Percentiles rank a stretch among this genome's conserved stretches.
Evolutionary conservation across 2,329 filamentous ascomycete genomes (phyloP).

Genomic region (Aspergillus quadrilineatus): DNA sequence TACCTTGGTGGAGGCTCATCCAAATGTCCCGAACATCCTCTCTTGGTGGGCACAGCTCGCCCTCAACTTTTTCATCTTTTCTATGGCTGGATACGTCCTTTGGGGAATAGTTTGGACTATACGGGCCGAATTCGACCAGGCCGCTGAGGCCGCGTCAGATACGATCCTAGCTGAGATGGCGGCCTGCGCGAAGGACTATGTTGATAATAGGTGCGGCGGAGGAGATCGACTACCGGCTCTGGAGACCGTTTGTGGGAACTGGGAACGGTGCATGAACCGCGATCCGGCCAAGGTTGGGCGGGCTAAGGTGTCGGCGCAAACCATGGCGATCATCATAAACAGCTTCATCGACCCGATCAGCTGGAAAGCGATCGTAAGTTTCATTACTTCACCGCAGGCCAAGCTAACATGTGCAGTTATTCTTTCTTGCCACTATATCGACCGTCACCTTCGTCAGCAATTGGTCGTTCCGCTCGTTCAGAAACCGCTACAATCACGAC

Average conservation of each 20-base stretch:
- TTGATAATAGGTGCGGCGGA: constrained; percentile 71
- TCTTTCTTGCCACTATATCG: constrained; percentile 41
- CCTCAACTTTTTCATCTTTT: constrained; percentile 52
- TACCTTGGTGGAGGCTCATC: constrained; percentile 63
- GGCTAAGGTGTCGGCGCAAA: constrained; percentile 78
- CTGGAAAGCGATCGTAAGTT: constrained; percentile 71
- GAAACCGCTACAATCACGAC: constrained; percentile 34
- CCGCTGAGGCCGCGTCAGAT: constrained; percentile 66
- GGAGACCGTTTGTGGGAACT: constrained; percentile 69
- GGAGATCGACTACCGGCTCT: constrained; percentile 70
- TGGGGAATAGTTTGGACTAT: constrained; percentile 70
- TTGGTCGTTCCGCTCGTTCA: constrained; percentile 58
- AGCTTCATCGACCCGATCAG: constrained; percentile 88
- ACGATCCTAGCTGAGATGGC: constrained; percentile 71
- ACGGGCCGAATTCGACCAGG: constrained; percentile 71
- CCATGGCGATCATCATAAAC: constrained; percentile 90
- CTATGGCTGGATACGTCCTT: constrained; percentile 60
- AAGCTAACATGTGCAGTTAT: constrained; percentile 33
- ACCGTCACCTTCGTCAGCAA: constrained; percentile 59
- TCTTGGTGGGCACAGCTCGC: constrained; percentile 65
- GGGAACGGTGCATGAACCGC: constrained; percentile 83
- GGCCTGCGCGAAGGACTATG: constrained; percentile 70
- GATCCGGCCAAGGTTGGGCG: constrained; percentile 76
- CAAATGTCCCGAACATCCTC: constrained; percentile 63
- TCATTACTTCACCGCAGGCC: not conserved